Percentiles rank a stretch among this genome's conserved stretches.
Evolutionary conservation across 441 rosid genomes (phyloP).

Genomic region (California macrophylla): DNA sequence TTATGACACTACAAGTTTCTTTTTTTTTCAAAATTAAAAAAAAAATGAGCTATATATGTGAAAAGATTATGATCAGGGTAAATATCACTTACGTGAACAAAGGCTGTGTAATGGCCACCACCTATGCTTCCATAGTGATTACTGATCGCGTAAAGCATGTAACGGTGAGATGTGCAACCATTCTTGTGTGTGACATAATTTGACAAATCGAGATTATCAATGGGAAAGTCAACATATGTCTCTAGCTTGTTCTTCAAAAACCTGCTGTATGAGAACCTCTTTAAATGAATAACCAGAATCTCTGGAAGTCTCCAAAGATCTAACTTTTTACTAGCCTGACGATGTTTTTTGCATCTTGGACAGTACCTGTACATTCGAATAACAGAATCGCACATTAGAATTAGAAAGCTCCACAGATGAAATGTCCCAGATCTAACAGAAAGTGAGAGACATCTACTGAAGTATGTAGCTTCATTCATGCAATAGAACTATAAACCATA

Average conservation of each 20-base stretch:
- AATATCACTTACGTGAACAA: conserved; percentile 56
- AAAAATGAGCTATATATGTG: background rate
- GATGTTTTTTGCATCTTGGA: conserved; percentile 62
- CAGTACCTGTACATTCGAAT: conserved; percentile 42
- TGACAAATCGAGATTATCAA: conserved; percentile 61
- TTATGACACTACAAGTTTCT: background rate
- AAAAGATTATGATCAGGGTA: background rate
- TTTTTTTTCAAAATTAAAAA: background rate
- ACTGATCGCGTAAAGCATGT: conserved; percentile 68
- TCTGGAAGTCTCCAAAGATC: conserved; percentile 78
- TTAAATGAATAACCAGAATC: conserved; percentile 63
- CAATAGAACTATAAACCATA: background rate
- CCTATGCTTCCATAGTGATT: conserved; percentile 81
- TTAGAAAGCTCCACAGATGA: conserved; percentile 9
- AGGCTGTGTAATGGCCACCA: conserved; percentile 79
- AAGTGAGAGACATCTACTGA: background rate
- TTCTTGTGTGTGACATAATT: conserved; percentile 37
- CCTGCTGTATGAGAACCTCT: conserved; percentile 63
- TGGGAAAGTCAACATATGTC: conserved; percentile 64
- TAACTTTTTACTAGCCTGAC: conserved; percentile 65
- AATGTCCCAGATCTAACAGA: conserved; percentile 3
- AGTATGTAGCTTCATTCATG: conserved; percentile 1
- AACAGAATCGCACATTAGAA: conserved; percentile 20
- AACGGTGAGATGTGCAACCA: conserved; percentile 36
- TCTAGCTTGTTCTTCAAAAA: conserved; percentile 64